Conservation (phyloP, 1,139 yeast species). For the Geotrichum cucujoidarum region DNA sequence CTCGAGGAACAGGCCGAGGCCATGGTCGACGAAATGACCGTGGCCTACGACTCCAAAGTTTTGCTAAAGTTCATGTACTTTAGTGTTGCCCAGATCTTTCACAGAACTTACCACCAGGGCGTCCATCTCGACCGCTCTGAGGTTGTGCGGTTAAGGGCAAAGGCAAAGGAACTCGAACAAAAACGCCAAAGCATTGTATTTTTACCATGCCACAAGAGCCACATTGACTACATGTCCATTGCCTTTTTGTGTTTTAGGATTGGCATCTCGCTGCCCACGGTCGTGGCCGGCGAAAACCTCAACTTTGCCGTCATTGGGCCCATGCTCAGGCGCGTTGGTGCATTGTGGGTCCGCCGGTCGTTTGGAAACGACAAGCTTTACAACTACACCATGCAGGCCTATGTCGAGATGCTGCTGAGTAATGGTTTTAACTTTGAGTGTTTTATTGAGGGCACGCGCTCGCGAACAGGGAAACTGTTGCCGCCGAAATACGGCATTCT, state of each 20-base stretch:
- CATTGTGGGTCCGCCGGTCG: constrained; percentile 42
- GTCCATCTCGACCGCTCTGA: constrained; percentile 39
- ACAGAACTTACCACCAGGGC: constrained; percentile 43
- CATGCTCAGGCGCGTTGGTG: constrained; percentile 39
- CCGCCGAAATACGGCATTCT: constrained; percentile 63
- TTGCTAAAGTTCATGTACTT: constrained; percentile 37
- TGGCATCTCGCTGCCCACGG: constrained; percentile 55
- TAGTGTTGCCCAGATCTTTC: constrained; percentile 39
- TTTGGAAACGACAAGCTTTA: constrained; percentile 53
- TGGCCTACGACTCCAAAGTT: constrained; percentile 35
- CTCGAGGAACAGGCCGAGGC: constrained; percentile 32
- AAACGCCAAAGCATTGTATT: constrained; percentile 40
- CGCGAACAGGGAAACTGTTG: constrained; percentile 60
- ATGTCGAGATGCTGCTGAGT: constrained; percentile 48
- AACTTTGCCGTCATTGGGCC: constrained; percentile 58
- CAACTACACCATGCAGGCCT: constrained; percentile 48
- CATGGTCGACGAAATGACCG: constrained; percentile 36
- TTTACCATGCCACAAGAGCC: constrained; percentile 56
- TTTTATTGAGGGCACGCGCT: constrained; percentile 63
- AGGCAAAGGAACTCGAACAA: constrained; percentile 36
- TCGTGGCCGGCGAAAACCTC: constrained; percentile 65
- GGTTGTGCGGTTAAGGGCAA: constrained; percentile 33
- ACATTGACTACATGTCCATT: constrained; percentile 58
- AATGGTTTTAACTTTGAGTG: constrained; percentile 57
- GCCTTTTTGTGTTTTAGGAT: constrained; percentile 55